Base-by-base conservation (phyloP, 78 protist genomes). In the Speleostelium caveatum region DNA sequence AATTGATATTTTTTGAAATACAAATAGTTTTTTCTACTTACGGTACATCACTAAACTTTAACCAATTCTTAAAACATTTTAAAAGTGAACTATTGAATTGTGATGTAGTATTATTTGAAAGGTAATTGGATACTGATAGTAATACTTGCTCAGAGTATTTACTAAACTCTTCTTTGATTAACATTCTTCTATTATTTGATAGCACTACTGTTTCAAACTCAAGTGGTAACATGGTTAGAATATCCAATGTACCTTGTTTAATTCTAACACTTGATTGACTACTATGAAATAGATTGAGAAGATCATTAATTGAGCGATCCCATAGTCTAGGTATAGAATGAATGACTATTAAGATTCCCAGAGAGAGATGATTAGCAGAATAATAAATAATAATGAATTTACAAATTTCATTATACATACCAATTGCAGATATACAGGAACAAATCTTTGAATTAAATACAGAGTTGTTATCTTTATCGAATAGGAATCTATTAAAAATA, bases 171-270 rank as follows among this genome's bases (percentile, higher is more conserved):
- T 67, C 76, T 41, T 69, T 67, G 41, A 83, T 69, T 26, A 66
- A 33, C 32, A 62, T 36, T 39, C 90, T 36, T 69, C 90, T 67
- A 28, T n/a, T 8, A n/a, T 49, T 59, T 16, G 90, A 83, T 30
- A 83, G 36, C 0, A 83, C 75, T 12, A 83, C 90, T 12, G 60
- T 69, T 73, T 69, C 73, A 69, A 83, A 83, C 22, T 83, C 90
- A n/a, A 68, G 35, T 69, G 90, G 90, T 73, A 83, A 45, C 55
- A 83, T 24, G 14, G 45, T 56, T 32, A 83, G 59, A 5, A 69
- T 83, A 56, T 83, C 90, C 35, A 83, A 24, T 21, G 72, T 49
- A 42, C 66, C 67, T 39, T 39, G 45, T 60, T 69, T 67, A 32
- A 69, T 38, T 42, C 26, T 14, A 24, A 53, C 78, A 10, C 55